phyloP scores from a whole-genome alignment of 768 basidiomycete species.

The Cyclocybe cylindracea region DNA sequence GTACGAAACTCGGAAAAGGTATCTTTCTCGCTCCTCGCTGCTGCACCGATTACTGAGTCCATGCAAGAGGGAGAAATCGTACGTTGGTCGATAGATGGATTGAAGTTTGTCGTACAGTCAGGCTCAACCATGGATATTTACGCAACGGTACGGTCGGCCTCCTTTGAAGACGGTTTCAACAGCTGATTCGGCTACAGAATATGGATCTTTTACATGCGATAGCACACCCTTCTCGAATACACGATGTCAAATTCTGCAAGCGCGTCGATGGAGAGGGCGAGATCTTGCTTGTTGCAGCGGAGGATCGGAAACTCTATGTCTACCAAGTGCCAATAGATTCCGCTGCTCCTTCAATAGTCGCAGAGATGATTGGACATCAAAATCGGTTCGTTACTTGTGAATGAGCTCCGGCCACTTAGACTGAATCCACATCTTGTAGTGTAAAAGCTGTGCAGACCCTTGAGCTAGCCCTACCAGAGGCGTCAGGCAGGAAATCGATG shows the following conservation, averaged over 20 bases:
- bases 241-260: slow-evolving; percentile 77
- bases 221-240: slow-evolving; percentile 78
- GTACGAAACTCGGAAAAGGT: slow-evolving; percentile 90
- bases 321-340: slow-evolving; percentile 61
- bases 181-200: slow-evolving; percentile 45
- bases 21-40: slow-evolving; percentile 14
- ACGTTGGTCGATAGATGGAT: slow-evolving; percentile 80
- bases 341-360: slow-evolving; percentile 59
- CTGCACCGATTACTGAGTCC: background rate
- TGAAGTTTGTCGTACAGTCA: slow-evolving; percentile 78
- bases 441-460: slow-evolving; percentile 81
- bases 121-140: slow-evolving; percentile 81
- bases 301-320: slow-evolving; percentile 85
- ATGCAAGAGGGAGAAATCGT: slow-evolving; percentile 87
- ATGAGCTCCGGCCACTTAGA: background rate
- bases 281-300: slow-evolving; percentile 80
- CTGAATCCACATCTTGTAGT: slow-evolving; percentile 36
- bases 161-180: too few relatives aligned
- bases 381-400: slow-evolving; percentile 67
- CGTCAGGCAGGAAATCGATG: slow-evolving; percentile 39
- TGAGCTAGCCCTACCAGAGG: slow-evolving; percentile 53
- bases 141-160: slow-evolving; percentile 53
- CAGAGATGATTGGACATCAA: slow-evolving; percentile 74
- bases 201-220: slow-evolving; percentile 79
- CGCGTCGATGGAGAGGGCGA: slow-evolving; percentile 59